These are phyloP conservation scores for Begonia loranthoides DNA, from an alignment of 306 rosid genomes.

Conservation along the genomic window DNA sequence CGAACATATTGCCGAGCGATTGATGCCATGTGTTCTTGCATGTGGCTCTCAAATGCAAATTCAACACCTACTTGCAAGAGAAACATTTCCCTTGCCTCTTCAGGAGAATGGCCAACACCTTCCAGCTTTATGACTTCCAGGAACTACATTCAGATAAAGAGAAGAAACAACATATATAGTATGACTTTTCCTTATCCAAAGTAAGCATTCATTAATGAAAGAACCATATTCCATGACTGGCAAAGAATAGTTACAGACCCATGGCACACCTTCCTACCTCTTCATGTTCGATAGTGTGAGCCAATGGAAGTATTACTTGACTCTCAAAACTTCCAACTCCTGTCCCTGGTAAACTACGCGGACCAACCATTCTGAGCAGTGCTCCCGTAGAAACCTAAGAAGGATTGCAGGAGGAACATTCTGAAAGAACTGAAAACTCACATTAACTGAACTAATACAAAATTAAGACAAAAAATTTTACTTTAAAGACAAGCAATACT, in stretches of 20 bases:
- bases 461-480: too few species aligned
- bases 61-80: slow-evolving; percentile 82
- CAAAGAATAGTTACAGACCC: neutral
- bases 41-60: slow-evolving; percentile 93
- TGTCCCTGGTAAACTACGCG: slow-evolving; percentile 80
- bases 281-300: slow-evolving; percentile 91
- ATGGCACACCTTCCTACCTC: slow-evolving; percentile 30
- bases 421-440: slow-evolving; percentile 27
- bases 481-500: too few species aligned
- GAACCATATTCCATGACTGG: neutral
- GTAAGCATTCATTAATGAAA: too few species aligned
- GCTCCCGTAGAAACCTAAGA: slow-evolving; percentile 85
- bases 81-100: slow-evolving; percentile 77
- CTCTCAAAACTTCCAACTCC: slow-evolving; percentile 83
- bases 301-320: slow-evolving; percentile 92
- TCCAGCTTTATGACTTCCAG: slow-evolving; percentile 89
- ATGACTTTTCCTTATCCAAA: too few species aligned
- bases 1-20: slow-evolving; percentile 98
- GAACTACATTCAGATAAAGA: too few species aligned
- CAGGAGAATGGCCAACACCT: slow-evolving; percentile 74
- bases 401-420: slow-evolving; percentile 96
- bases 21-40: slow-evolving; percentile 97
- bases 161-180: too few species aligned
- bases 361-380: slow-evolving; percentile 96
- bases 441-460: too few species aligned